Evolutionary conservation across 306 rosid genomes (phyloP).

Genomic region (Pueraria montana): DNA sequence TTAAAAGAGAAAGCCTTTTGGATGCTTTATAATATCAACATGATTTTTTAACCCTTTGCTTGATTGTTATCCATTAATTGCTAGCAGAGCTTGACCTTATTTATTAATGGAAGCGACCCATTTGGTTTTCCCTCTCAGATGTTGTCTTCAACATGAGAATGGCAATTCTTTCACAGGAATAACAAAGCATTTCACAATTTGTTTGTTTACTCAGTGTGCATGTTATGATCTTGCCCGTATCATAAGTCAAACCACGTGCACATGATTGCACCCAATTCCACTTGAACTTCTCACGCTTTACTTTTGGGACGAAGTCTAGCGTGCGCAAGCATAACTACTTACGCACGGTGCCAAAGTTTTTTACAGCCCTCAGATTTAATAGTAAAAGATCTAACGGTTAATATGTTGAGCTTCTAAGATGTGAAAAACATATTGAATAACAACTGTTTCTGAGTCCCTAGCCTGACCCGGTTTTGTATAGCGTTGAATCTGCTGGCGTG

Average conservation of each 20-base stretch:
- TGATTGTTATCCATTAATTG: conserved; percentile 22
- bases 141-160: conserved; percentile 37
- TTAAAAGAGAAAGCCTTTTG: conserved; percentile 35
- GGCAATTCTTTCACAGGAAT: conserved; percentile 37
- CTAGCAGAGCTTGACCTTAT: conserved; percentile 30
- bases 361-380: too few relatives aligned
- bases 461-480: too few relatives aligned
- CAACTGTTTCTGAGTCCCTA: too few relatives aligned
- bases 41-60: conserved; percentile 1
- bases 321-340: too few relatives aligned
- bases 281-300: conserved; percentile 4
- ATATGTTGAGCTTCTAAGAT: too few relatives aligned
- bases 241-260: conserved; percentile 36
- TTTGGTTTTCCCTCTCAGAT: conserved; percentile 29
- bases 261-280: conserved; percentile 4
- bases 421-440: too few relatives aligned
- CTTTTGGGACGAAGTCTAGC: too few relatives aligned
- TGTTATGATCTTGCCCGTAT: not conserved
- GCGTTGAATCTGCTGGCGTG: too few relatives aligned
- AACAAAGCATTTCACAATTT: conserved; percentile 32
- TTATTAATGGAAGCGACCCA: conserved; percentile 30
- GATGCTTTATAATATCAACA: conserved; percentile 25
- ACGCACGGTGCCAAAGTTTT: too few relatives aligned
- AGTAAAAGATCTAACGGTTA: too few relatives aligned
- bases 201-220: not conserved